A percentile compares a stretch with the other conserved stretches of the same genome.
These are phyloP conservation scores for Chaetomiaceae sp. DNA, from an alignment of 2,329 filamentous ascomycete species.

Conservation along the genomic window DNA sequence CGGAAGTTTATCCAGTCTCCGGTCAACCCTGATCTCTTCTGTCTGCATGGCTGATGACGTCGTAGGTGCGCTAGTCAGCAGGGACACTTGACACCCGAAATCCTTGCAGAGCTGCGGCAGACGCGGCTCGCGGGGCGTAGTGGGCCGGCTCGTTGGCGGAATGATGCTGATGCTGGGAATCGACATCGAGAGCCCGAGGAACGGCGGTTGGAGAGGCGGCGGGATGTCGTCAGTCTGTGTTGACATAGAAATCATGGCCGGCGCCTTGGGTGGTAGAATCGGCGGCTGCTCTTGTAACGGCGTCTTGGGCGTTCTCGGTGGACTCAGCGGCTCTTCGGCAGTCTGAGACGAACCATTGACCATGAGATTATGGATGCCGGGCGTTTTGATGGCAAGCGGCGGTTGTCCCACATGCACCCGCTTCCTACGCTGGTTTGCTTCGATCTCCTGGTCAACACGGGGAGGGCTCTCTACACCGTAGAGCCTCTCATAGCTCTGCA, in stretches of 20 bases:
- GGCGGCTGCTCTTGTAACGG: slow-evolving; percentile 40
- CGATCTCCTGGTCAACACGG: slow-evolving; percentile 54
- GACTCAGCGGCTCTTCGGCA: slow-evolving; percentile 57
- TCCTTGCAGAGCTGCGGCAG: slow-evolving; percentile 81
- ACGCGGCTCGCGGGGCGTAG: slow-evolving; percentile 67
- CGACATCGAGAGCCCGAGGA: slow-evolving; percentile 37
- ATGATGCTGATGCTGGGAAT: slow-evolving; percentile 90
- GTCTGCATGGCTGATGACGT: slow-evolving; percentile 67
- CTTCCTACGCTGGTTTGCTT: slow-evolving; percentile 71
- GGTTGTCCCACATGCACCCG: slow-evolving; percentile 55
- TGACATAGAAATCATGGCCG: slow-evolving; percentile 48
- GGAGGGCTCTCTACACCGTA: slow-evolving; percentile 42
- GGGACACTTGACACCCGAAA: slow-evolving; percentile 72
- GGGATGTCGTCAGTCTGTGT: slow-evolving; percentile 58
- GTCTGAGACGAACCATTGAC: slow-evolving; percentile 64
- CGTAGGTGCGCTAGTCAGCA: slow-evolving; percentile 47
- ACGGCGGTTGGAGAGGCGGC: slow-evolving; percentile 30
- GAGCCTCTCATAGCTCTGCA: slow-evolving; percentile 36
- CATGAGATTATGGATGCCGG: slow-evolving; percentile 46
- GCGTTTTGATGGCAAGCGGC: slow-evolving; percentile 47
- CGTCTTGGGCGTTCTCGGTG: slow-evolving; percentile 60
- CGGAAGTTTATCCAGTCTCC: slow-evolving; percentile 69
- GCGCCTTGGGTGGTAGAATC: slow-evolving; percentile 32
- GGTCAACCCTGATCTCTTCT: slow-evolving; percentile 82
- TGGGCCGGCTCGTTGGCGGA: slow-evolving; percentile 78